Evolutionary conservation across 768 basidiomycete genomes (phyloP).

Genomic region (Chalciporus sphaerocephalus): DNA sequence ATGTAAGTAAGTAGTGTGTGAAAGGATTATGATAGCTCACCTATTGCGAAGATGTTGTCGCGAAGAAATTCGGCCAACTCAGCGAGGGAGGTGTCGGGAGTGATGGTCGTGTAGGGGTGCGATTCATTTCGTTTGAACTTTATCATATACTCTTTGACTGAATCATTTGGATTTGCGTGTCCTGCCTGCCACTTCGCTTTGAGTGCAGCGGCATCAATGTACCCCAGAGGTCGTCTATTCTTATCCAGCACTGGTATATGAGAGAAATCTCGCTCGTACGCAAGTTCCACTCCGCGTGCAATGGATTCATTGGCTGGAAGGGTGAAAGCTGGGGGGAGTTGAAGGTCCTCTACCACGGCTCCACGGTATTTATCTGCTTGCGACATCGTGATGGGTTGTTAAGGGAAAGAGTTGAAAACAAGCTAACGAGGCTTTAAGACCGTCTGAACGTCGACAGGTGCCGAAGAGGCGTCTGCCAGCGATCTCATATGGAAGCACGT

Average conservation of each 20-base stretch:
- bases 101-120: constrained; percentile 74
- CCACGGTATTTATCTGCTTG: constrained; percentile 67
- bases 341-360: constrained; percentile 86
- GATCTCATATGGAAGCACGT: constrained; percentile 2
- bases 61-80: constrained; percentile 80
- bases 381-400: constrained; percentile 1
- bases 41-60: constrained; percentile 70
- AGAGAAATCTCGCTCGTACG: constrained; percentile 92
- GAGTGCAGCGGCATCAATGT: constrained; percentile 71
- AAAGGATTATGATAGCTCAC: constrained; percentile 35
- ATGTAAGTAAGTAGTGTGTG: background rate
- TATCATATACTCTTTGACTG: constrained; percentile 64
- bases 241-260: constrained; percentile 82
- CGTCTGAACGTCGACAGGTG: too few species aligned
- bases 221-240: constrained; percentile 73
- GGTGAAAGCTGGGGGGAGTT: constrained; percentile 84
- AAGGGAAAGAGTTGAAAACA: background rate
- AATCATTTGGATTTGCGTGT: constrained; percentile 64
- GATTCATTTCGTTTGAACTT: constrained; percentile 64
- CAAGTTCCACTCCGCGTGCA: constrained; percentile 73
- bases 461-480: background rate
- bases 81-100: constrained; percentile 70
- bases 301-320: constrained; percentile 69
- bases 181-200: constrained; percentile 79
- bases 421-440: background rate